Conservation (phyloP, 768 basidiomycete species). For the Paxillus ammoniavirescens region DNA sequence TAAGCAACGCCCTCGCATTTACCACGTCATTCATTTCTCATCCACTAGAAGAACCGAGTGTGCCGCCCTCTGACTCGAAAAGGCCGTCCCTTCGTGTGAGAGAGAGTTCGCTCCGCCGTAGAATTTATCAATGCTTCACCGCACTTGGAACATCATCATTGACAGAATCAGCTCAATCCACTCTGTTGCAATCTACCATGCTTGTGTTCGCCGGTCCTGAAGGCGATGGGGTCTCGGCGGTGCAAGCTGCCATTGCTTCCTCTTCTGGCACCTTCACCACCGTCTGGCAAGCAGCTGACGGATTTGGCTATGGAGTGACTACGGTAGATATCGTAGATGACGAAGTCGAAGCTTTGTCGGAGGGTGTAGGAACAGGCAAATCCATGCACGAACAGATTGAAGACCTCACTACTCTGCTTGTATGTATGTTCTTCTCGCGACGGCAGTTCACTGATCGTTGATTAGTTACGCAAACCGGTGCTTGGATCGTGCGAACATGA, state of each 20-base stretch:
- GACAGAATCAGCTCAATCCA: conserved; percentile 78
- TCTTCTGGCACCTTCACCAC: conserved; percentile 79
- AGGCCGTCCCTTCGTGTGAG: conserved; percentile 67
- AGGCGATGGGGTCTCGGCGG: conserved; percentile 73
- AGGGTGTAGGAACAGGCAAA: conserved; percentile 31
- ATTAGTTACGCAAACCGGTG: conserved; percentile 60
- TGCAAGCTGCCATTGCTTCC: conserved; percentile 90
- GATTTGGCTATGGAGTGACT: conserved; percentile 90
- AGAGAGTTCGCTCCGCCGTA: conserved; percentile 79
- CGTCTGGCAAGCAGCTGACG: conserved; percentile 85
- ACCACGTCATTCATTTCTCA: conserved; percentile 78
- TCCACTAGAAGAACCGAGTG: conserved; percentile 61
- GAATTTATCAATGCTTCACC: conserved; percentile 88
- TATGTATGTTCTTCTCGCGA: conserved; percentile 34
- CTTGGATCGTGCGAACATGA: conserved; percentile 88
- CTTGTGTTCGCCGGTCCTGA: conserved; percentile 86
- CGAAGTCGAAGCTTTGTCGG: conserved; percentile 28
- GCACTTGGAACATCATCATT: conserved; percentile 77
- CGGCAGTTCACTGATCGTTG: neutral
- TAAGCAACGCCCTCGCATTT: conserved; percentile 89
- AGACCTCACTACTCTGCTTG: conserved; percentile 73
- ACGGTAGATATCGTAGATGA: conserved; percentile 56
- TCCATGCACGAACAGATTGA: conserved; percentile 81
- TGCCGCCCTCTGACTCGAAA: conserved; percentile 37
- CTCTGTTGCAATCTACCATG: conserved; percentile 78